Evolutionary conservation across 2,329 filamentous ascomycete species (phyloP).

Genomic region (Colletotrichum melonis): DNA sequence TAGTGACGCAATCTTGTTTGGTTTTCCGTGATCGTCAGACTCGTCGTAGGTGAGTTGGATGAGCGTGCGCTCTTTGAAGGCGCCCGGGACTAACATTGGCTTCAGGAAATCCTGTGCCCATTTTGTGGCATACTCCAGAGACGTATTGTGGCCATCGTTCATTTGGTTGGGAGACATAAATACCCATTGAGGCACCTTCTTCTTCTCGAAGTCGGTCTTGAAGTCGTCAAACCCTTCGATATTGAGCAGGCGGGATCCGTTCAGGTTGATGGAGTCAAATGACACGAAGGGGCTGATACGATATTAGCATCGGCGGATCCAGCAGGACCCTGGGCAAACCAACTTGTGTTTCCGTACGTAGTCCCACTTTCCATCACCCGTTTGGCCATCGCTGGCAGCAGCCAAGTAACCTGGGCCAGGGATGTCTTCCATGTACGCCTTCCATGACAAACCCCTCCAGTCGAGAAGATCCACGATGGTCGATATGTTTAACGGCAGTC

Average conservation of each 20-base stretch:
- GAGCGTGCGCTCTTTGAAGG: constrained; percentile 65
- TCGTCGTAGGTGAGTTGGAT: constrained; percentile 71
- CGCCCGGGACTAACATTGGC: constrained; percentile 60
- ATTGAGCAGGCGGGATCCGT: constrained; percentile 62
- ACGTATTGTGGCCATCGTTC: constrained; percentile 72
- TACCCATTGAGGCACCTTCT: constrained; percentile 72
- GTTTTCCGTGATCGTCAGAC: constrained; percentile 61
- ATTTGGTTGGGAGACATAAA: constrained; percentile 74
- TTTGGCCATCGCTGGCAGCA: constrained; percentile 49
- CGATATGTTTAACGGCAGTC: constrained; percentile 54
- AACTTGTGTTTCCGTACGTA: constrained; percentile 39
- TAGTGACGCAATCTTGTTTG: constrained; percentile 65
- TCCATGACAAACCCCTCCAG: constrained; percentile 44
- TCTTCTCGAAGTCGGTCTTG: constrained; percentile 64
- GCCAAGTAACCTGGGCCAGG: constrained; percentile 55
- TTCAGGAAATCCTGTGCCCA: constrained; percentile 65
- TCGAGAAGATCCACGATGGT: constrained; percentile 50
- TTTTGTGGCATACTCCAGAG: constrained; percentile 60
- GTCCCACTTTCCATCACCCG: constrained; percentile 43
- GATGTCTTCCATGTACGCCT: constrained; percentile 48
- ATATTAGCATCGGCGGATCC: constrained; percentile 28
- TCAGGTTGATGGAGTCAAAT: constrained; percentile 52
- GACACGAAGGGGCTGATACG: constrained; percentile 52
- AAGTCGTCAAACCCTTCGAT: constrained; percentile 74
- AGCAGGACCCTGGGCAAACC: neutral